These are phyloP conservation scores for Septoria petroselini DNA, from an alignment of 2,329 filamentous ascomycete species.

Conservation along the genomic window DNA sequence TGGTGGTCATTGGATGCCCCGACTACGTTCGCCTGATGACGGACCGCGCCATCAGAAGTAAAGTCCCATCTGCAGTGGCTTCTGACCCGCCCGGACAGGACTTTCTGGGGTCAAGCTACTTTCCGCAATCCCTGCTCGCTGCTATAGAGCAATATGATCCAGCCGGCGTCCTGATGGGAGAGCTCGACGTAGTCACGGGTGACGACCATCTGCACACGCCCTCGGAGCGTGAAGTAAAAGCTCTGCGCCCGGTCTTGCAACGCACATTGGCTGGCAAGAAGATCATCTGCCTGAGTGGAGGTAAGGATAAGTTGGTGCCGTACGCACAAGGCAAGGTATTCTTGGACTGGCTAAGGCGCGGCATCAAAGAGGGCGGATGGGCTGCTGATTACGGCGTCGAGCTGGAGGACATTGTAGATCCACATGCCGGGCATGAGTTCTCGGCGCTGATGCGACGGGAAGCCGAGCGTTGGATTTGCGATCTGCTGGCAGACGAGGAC, in stretches of 20 bases:
- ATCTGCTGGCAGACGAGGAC: constrained; percentile 37
- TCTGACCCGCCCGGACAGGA: constrained; percentile 54
- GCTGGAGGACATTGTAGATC: constrained; percentile 65
- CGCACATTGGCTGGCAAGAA: constrained; percentile 55
- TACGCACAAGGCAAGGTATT: constrained; percentile 61
- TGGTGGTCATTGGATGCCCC: constrained; percentile 82
- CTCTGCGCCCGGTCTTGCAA: constrained; percentile 38
- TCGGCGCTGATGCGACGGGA: constrained; percentile 64
- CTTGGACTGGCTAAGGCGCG: constrained; percentile 58
- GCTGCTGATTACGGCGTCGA: constrained; percentile 55
- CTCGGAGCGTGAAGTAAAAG: constrained; percentile 47
- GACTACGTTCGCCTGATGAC: constrained; percentile 80
- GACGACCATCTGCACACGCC: constrained; percentile 35
- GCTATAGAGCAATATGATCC: constrained; percentile 69
- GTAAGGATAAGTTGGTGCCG: constrained; percentile 68
- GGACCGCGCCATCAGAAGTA: constrained; percentile 71
- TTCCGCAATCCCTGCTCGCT: constrained; percentile 65
- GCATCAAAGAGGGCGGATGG: constrained; percentile 45
- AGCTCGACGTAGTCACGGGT: constrained; percentile 34
- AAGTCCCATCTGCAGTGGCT: constrained; percentile 51
- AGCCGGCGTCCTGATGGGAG: constrained; percentile 64
- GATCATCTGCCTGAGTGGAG: constrained; percentile 64
- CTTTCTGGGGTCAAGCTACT: constrained; percentile 75
- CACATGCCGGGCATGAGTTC: constrained; percentile 68
- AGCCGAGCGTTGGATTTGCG: constrained; percentile 61